Base-by-base conservation (phyloP, 2,329 filamentous ascomycete genomes). In the Colletotrichum lindemuthianum region DNA sequence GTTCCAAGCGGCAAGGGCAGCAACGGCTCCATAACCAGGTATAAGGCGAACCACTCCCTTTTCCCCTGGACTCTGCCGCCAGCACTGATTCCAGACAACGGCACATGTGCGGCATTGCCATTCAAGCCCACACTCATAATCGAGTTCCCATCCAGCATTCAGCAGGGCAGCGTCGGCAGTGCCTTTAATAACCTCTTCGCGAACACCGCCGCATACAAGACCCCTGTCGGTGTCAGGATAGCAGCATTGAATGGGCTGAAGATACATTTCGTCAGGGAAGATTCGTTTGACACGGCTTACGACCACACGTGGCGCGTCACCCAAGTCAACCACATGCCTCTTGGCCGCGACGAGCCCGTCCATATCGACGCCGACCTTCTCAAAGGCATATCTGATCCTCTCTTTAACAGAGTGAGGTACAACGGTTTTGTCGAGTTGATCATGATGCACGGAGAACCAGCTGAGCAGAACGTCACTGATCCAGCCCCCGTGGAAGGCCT, bases 31-130 rank as follows among this genome's bases (percentile, higher is more conserved):
- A 65, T 77, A 8, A 75, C 71, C 32, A 72, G 70, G 36, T 78
- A 75, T 65, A 86, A 86, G 7, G 89, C 88, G 1, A 97, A 97
- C 71, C 90, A 94, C 74, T 95, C 91, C 0, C 90, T 92, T 71
- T 98, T 93, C 72, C 96, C 96, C 0, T 98, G 95, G 95, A 98
- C 96, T 0, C 80, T 99, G 0, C 95, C 96, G 0, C 81, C 83
- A 1, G 84, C 87, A 33, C 82, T 97, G 70, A 84, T 97, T 3
- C 93, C 94, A 0, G 77, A 80, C 9, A 88, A 96, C 71, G 95
- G 91, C 0, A 90, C 85, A n/a, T 97, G 92, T 69, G 84, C 90
- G 5, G 87, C 86, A 11, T 89, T 97, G 69, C 84, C 88, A 6
- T 82, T 88, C 60, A 90, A 90, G 15, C 83, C 90, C 9, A 91